Evolutionary conservation across 106 monocot species (phyloP).

Genomic region (Narthecium ossifragum): DNA sequence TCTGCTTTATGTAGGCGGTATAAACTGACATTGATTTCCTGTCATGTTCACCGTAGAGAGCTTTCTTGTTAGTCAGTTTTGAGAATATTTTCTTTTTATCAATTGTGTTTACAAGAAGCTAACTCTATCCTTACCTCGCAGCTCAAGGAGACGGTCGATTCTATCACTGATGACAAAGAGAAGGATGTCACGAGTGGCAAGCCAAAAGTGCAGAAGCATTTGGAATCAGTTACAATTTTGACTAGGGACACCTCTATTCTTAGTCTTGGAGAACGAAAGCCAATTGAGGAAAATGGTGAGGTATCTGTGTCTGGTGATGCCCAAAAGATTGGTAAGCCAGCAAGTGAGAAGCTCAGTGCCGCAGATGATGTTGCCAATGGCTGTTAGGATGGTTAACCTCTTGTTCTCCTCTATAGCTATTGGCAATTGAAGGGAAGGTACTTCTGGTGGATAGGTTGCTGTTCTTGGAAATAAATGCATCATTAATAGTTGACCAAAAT

Average conservation of each 20-base stretch:
- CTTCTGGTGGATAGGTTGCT: background rate
- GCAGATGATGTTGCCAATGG: slow-evolving; percentile 26
- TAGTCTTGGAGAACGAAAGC: slow-evolving; percentile 12
- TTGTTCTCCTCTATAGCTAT: background rate
- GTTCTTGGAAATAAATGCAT: too few species aligned
- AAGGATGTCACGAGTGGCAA: slow-evolving; percentile 11
- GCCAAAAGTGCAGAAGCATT: slow-evolving; percentile 17
- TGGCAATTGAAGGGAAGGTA: background rate
- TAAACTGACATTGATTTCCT: background rate
- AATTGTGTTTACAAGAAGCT: background rate
- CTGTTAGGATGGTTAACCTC: background rate
- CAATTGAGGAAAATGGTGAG: slow-evolving; percentile 13
- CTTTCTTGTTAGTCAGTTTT: background rate
- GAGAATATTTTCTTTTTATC: background rate
- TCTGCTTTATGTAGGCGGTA: background rate
- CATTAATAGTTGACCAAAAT: too few species aligned
- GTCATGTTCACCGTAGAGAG: background rate
- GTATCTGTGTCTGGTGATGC: slow-evolving; percentile 13
- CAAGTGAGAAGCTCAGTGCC: slow-evolving; percentile 22
- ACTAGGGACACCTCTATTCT: slow-evolving; percentile 26
- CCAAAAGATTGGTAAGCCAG: slow-evolving; percentile 16
- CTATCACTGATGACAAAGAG: slow-evolving; percentile 16
- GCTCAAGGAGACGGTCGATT: background rate
- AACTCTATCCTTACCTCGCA: background rate
- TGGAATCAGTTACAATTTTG: slow-evolving; percentile 16